These are phyloP conservation scores for Chrysopogon serrulatus DNA, from an alignment of 176 grass and related monocot species.

Conservation along the genomic window DNA sequence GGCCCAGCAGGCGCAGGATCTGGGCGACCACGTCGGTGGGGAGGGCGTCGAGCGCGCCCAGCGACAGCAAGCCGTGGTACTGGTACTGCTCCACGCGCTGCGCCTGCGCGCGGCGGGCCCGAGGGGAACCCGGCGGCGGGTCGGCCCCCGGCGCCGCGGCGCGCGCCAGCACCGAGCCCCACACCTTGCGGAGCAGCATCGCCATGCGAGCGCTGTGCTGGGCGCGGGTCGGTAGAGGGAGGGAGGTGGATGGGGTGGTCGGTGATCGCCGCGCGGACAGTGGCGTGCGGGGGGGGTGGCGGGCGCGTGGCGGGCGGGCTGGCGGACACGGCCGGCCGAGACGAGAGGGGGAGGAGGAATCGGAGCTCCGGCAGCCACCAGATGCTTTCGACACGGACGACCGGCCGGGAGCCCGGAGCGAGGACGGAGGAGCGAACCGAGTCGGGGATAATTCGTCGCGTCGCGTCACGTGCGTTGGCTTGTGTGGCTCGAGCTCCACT, in stretches of 20 bases:
- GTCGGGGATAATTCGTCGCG: not conserved
- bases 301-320: not conserved
- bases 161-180: slow-evolving; percentile 55
- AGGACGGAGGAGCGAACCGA: not conserved
- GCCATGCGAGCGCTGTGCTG: slow-evolving; percentile 34
- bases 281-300: not conserved
- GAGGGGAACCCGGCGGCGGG: slow-evolving; percentile 10
- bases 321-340: not conserved
- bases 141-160: not conserved
- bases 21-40: slow-evolving; percentile 74
- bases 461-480: not conserved
- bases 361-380: slow-evolving; percentile 9
- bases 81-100: slow-evolving; percentile 2
- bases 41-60: slow-evolving; percentile 63
- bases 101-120: not conserved
- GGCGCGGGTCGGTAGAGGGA: not conserved
- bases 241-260: not conserved
- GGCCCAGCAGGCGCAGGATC: slow-evolving; percentile 72
- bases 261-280: not conserved
- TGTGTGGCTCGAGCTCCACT: not conserved
- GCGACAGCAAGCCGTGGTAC: slow-evolving; percentile 29
- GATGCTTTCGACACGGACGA: slow-evolving; percentile 2
- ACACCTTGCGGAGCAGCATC: slow-evolving; percentile 66
- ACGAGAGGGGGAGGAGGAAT: not conserved
- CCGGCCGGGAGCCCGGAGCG: not conserved